phyloP scores from a whole-genome alignment of 2,329 filamentous ascomycete species.

The Dactylonectria estremocensis region DNA sequence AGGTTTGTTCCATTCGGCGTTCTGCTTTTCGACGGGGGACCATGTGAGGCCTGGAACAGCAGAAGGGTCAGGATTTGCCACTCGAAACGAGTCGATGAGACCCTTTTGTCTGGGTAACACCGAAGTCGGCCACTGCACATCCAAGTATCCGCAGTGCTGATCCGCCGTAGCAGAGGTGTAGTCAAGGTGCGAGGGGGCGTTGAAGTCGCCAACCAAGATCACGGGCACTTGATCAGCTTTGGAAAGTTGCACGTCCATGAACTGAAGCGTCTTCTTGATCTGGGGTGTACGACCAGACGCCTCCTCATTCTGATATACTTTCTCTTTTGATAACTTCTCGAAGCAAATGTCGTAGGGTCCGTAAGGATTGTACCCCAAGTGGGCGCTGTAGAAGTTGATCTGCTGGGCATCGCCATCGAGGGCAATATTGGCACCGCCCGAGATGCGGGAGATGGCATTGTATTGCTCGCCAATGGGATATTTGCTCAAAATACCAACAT shows the following conservation, averaged over 20 bases:
- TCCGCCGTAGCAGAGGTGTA: conserved; percentile 53
- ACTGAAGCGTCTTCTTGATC: conserved; percentile 53
- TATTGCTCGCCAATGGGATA: conserved; percentile 56
- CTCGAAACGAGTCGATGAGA: conserved; percentile 58
- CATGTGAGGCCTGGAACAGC: conserved; percentile 55
- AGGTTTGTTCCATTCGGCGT: conserved; percentile 52
- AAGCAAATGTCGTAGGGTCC: conserved; percentile 62
- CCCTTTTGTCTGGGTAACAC: conserved; percentile 52
- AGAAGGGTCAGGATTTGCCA: conserved; percentile 54
- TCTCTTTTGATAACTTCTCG: conserved; percentile 50
- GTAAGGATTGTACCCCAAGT: conserved; percentile 58
- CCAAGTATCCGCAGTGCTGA: conserved; percentile 55
- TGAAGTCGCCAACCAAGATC: conserved; percentile 59
- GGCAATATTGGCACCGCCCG: conserved; percentile 52
- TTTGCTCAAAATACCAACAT: conserved; percentile 55
- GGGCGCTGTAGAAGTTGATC: conserved; percentile 55
- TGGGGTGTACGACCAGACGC: conserved; percentile 57
- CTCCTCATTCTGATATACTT: conserved; percentile 54
- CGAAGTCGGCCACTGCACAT: conserved; percentile 58
- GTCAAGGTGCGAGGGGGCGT: conserved; percentile 61
- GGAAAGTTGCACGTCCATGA: conserved; percentile 52
- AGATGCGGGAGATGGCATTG: conserved; percentile 42
- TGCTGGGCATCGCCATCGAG: conserved; percentile 52
- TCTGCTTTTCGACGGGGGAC: conserved; percentile 57
- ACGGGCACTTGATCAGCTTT: conserved; percentile 53